These are phyloP conservation scores for Ceriops decandra DNA, from an alignment of 345 rosid species.

Conservation along the genomic window DNA sequence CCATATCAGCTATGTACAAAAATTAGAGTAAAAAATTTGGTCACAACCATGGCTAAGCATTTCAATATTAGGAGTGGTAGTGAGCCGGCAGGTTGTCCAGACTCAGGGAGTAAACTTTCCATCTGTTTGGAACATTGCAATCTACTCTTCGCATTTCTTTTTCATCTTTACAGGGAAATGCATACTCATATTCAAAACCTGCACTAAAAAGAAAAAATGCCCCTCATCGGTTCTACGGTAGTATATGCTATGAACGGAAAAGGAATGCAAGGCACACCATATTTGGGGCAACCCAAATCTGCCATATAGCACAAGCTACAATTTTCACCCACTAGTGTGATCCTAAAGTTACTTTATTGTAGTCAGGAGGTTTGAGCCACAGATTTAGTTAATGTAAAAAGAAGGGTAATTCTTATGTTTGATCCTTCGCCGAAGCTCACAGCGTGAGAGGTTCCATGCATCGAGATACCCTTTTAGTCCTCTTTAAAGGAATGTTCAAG, in stretches of 20 bases:
- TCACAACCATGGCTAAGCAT: background rate
- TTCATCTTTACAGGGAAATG: background rate
- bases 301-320: background rate
- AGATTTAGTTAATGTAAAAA: no score
- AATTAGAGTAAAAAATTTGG: background rate
- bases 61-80: background rate
- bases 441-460: no score
- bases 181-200: conserved; percentile 20
- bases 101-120: background rate
- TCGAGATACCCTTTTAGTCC: no score
- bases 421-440: no score
- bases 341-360: background rate
- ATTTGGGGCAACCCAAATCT: background rate
- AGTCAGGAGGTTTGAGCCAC: no score
- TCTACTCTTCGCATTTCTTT: background rate
- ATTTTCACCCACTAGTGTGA: background rate
- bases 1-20: background rate
- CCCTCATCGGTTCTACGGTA: background rate
- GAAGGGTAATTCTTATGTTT: no score
- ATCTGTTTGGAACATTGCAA: background rate
- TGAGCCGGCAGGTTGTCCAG: background rate
- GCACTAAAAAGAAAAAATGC: conserved; percentile 6
- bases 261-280: no score
- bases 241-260: no score
- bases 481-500: no score